A percentile compares a stretch with the other conserved stretches of the same genome.
Conservation (phyloP, 768 basidiomycete species). For the Boletus edulis region DNA sequence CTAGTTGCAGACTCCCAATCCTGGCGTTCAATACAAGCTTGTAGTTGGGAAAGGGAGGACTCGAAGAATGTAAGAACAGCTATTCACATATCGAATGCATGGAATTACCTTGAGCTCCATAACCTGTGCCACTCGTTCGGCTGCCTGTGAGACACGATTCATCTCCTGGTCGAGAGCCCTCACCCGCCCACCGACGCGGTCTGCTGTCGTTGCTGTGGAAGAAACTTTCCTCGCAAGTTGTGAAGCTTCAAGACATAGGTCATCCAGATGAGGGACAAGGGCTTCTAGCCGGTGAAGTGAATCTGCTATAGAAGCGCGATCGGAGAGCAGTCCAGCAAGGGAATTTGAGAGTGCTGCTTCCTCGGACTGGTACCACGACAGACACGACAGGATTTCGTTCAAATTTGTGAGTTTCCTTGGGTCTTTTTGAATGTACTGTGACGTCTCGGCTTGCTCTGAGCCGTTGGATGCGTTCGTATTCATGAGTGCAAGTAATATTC, state of each 20-base stretch:
- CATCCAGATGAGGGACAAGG: slow-evolving; percentile 61
- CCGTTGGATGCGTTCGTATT: slow-evolving; percentile 6
- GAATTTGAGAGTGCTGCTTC: slow-evolving; percentile 75
- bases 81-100: slow-evolving; percentile 19
- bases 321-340: slow-evolving; percentile 67
- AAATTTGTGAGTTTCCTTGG: slow-evolving; percentile 52
- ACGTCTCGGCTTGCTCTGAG: slow-evolving; percentile 3
- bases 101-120: slow-evolving; percentile 85
- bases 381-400: slow-evolving; percentile 68
- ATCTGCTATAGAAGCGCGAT: slow-evolving; percentile 59
- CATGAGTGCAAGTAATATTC: neutral
- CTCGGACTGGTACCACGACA: slow-evolving; percentile 72
- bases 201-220: slow-evolving; percentile 73
- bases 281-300: slow-evolving; percentile 62
- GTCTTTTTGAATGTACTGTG: slow-evolving; percentile 14
- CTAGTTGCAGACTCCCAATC: slow-evolving; percentile 97
- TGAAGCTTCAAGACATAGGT: slow-evolving; percentile 55
- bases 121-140: slow-evolving; percentile 89
- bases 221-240: slow-evolving; percentile 58
- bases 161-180: slow-evolving; percentile 90
- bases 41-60: slow-evolving; percentile 60
- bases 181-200: slow-evolving; percentile 91
- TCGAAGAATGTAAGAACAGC: slow-evolving; percentile 36
- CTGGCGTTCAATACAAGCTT: slow-evolving; percentile 64
- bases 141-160: slow-evolving; percentile 81